A percentile compares a stretch with the other conserved stretches of the same genome.
phyloP scores from a whole-genome alignment of 2,329 filamentous ascomycete species.

The Teratosphaeria nubilosa region DNA sequence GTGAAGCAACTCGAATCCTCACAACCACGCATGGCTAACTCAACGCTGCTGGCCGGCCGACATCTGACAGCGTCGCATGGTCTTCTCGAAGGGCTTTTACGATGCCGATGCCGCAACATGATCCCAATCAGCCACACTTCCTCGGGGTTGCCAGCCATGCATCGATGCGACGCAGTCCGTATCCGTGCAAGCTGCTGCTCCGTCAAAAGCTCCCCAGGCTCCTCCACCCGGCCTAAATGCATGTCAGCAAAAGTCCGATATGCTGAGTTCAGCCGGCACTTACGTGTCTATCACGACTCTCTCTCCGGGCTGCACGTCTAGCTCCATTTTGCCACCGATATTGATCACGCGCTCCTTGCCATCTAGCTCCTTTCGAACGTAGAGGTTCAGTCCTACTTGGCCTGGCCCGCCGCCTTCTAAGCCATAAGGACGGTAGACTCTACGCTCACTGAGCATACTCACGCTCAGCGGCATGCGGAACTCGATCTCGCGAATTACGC shows the following conservation, averaged over 20 bases:
- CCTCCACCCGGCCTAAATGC: constrained; percentile 4
- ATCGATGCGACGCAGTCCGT: not conserved
- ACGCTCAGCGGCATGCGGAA: constrained; percentile 19
- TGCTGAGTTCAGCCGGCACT: not conserved
- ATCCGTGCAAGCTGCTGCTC: not conserved
- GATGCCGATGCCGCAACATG: not conserved
- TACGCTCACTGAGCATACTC: constrained; percentile 24
- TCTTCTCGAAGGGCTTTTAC: not conserved
- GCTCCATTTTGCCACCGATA: constrained; percentile 15
- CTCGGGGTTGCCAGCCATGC: not conserved
- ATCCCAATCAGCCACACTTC: not conserved
- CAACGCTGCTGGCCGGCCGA: no score
- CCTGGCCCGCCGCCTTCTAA: constrained; percentile 25
- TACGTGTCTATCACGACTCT: constrained; percentile 22
- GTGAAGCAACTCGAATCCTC: no score
- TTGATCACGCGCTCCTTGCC: constrained; percentile 12
- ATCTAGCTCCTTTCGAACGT: constrained; percentile 16
- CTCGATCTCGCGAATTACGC: constrained; percentile 23
- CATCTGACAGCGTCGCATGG: not conserved
- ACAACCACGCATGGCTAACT: no score
- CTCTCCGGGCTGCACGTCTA: constrained; percentile 12
- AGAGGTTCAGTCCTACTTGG: constrained; percentile 21
- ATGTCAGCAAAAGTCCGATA: not conserved
- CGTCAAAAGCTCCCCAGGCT: constrained; percentile 1
- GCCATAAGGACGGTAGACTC: constrained; percentile 26